phyloP scores from a whole-genome alignment of 805 yeast genomes.

The Pichia membranifaciens region DNA sequence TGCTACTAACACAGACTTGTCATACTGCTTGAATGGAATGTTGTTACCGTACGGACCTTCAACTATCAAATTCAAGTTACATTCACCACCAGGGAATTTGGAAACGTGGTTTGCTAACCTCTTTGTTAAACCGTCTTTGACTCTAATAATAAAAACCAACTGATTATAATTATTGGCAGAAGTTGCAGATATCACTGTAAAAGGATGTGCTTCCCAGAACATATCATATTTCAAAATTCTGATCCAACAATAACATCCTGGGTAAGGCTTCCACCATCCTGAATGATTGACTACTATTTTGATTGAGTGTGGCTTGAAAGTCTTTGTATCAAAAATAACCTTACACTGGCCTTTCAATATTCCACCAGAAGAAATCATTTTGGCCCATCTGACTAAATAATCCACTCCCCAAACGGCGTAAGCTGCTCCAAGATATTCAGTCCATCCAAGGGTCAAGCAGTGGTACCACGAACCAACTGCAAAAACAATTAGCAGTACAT shows the following conservation, averaged over 20 bases:
- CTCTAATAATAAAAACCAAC: constrained; percentile 39
- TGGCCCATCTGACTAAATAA: constrained; percentile 48
- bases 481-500: constrained; percentile 36
- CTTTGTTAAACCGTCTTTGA: constrained; percentile 50
- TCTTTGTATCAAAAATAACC: constrained; percentile 17
- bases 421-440: constrained; percentile 46
- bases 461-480: constrained; percentile 43
- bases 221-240: constrained; percentile 40
- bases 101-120: constrained; percentile 31
- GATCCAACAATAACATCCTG: constrained; percentile 61
- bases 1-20: constrained; percentile 45
- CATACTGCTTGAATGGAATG: constrained; percentile 43
- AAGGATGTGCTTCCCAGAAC: constrained; percentile 68
- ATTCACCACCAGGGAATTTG: constrained; percentile 30
- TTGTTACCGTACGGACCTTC: constrained; percentile 60
- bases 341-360: constrained; percentile 44
- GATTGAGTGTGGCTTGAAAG: constrained; percentile 34
- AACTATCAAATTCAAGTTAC: constrained; percentile 38
- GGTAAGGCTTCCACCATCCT: constrained; percentile 46
- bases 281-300: constrained; percentile 48
- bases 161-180: constrained; percentile 39
- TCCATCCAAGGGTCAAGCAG: constrained; percentile 43
- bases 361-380: constrained; percentile 57
- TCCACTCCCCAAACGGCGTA: constrained; percentile 70
- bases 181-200: constrained; percentile 44